Percentiles rank a stretch among this genome's conserved stretches.
Conservation (phyloP, 2,329 filamentous ascomycete genomes). For the Aspergillus piperis region DNA sequence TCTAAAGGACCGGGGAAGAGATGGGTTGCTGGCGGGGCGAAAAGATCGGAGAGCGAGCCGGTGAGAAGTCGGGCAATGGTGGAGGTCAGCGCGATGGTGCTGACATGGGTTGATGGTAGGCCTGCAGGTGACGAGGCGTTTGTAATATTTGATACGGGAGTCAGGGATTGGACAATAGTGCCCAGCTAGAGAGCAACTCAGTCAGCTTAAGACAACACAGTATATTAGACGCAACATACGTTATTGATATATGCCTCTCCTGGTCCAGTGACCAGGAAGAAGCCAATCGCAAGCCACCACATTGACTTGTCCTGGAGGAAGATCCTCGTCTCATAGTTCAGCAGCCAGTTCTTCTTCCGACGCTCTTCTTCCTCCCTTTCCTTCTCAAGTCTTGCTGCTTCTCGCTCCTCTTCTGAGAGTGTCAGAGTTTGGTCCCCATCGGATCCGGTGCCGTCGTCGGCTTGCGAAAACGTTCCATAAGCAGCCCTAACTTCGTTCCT, state of each 20-base stretch:
- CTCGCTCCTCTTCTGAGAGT: conserved; percentile 33
- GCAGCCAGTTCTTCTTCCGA: conserved; percentile 82
- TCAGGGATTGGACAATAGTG: conserved; percentile 85
- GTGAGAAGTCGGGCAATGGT: conserved; percentile 89
- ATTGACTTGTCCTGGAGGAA: conserved; percentile 89
- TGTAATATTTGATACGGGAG: conserved; percentile 60
- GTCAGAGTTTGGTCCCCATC: conserved; percentile 41
- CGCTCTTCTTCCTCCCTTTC: conserved; percentile 56
- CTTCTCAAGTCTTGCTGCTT: conserved; percentile 37
- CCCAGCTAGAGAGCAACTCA: conserved; percentile 57
- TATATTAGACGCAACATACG: conserved; percentile 27
- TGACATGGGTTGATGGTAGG: conserved; percentile 80
- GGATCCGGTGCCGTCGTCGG: conserved; percentile 38
- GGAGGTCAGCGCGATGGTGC: conserved; percentile 85
- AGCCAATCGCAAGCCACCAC: conserved; percentile 90
- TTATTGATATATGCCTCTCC: conserved; percentile 99
- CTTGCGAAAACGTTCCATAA: conserved; percentile 48
- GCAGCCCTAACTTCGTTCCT: conserved; percentile 48
- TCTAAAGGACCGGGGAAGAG: conserved; percentile 55
- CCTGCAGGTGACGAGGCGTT: conserved; percentile 55
- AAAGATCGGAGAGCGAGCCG: conserved; percentile 81
- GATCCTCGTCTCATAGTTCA: conserved; percentile 84
- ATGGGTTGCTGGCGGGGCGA: conserved; percentile 69
- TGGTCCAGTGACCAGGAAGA: conserved; percentile 89
- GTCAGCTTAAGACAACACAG: neutral